Conservation (phyloP, 1,139 yeast species). For the Yamadazyma aaseri region DNA sequence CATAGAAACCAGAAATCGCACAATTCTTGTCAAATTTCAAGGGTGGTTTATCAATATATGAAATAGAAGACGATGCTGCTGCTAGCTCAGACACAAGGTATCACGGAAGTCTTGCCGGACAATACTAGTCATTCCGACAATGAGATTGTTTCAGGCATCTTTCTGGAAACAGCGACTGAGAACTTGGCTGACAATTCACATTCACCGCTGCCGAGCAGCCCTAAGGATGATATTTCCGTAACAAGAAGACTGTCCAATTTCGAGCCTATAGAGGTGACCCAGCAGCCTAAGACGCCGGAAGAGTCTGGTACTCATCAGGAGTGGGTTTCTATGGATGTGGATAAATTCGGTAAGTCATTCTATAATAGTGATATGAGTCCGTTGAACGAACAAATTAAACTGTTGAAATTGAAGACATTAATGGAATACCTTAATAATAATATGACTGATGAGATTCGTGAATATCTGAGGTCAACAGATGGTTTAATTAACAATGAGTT, state of each 20-base stretch:
- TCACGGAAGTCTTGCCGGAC: neutral
- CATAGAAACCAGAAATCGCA: no score
- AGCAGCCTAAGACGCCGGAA: constrained; percentile 3
- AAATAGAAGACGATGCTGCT: neutral
- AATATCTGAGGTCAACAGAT: constrained; percentile 43
- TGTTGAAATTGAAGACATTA: constrained; percentile 40
- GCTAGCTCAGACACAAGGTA: neutral
- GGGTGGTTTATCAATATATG: neutral
- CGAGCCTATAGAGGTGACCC: neutral
- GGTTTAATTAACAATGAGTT: constrained; percentile 46
- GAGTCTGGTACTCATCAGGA: constrained; percentile 26
- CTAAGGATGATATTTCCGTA: no score
- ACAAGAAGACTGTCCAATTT: no score
- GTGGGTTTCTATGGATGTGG: constrained; percentile 53
- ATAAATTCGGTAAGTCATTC: constrained; percentile 47
- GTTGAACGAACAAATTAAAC: constrained; percentile 35
- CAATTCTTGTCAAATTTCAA: neutral
- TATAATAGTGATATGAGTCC: constrained; percentile 44
- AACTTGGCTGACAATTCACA: no score
- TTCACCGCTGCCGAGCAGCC: no score
- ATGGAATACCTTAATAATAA: constrained; percentile 33
- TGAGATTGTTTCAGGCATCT: no score
- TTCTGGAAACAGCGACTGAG: no score
- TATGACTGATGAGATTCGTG: constrained; percentile 29
- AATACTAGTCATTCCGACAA: no score